Conservation (phyloP, 1,284 basidiomycete genomes). For the Apiotrichum sp. region DNA sequence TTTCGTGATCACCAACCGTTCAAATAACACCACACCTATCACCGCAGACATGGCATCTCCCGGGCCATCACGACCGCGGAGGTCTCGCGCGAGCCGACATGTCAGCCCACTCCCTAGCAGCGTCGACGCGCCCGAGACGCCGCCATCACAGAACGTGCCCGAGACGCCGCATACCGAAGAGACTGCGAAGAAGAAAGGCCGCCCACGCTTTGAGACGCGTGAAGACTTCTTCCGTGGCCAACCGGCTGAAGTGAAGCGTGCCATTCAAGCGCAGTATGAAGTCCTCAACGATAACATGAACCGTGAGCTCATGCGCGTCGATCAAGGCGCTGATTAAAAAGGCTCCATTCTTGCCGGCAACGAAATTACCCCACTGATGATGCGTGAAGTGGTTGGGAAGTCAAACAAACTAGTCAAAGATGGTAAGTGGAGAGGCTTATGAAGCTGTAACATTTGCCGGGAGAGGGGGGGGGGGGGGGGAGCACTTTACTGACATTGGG, state of each 20-base stretch:
- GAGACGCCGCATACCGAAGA: too few species aligned
- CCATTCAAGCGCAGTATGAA: conserved; percentile 21
- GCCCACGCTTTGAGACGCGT: background rate
- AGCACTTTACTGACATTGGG: too few species aligned
- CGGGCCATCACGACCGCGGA: too few species aligned
- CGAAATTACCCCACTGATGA: background rate
- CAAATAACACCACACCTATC: too few species aligned
- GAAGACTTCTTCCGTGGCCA: conserved; percentile 28
- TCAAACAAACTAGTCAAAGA: conserved; percentile 22
- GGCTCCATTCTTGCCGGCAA: too few species aligned
- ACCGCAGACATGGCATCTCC: too few species aligned
- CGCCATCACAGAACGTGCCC: too few species aligned
- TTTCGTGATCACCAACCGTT: too few species aligned
- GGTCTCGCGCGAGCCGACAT: too few species aligned
- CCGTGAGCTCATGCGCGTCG: conserved; percentile 16
- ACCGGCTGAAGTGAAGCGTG: conserved; percentile 22
- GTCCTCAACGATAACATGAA: conserved; percentile 29
- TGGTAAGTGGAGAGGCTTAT: conserved; percentile 14
- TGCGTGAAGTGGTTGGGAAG: background rate
- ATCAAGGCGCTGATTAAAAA: background rate
- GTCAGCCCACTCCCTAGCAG: too few species aligned
- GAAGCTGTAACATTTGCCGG: background rate
- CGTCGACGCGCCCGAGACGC: too few species aligned
- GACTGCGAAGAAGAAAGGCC: too few species aligned
- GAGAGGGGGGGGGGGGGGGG: background rate